A percentile compares a stretch with the other conserved stretches of the same genome.
phyloP scores from a whole-genome alignment of 2,329 filamentous ascomycete species.

The Aspergillus jensenii region DNA sequence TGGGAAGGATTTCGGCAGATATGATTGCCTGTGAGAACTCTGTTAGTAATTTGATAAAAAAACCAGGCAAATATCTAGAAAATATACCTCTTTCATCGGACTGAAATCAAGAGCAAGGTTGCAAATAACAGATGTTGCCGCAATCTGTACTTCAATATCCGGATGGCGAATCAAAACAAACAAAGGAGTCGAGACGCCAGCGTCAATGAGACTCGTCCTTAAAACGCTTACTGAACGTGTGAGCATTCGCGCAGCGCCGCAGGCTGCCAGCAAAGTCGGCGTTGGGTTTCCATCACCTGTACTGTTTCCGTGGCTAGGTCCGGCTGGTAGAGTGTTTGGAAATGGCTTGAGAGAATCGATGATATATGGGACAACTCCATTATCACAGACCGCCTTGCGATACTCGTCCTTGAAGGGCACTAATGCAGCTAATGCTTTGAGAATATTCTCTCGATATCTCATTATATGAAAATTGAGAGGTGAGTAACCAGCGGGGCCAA shows the following conservation, averaged over 20 bases:
- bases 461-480: slow-evolving; percentile 67
- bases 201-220: slow-evolving; percentile 83
- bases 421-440: slow-evolving; percentile 80
- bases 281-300: slow-evolving; percentile 72
- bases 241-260: slow-evolving; percentile 75
- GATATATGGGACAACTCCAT: slow-evolving; percentile 77
- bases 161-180: slow-evolving; percentile 72
- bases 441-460: slow-evolving; percentile 70
- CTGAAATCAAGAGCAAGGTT: slow-evolving; percentile 88
- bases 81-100: slow-evolving; percentile 75
- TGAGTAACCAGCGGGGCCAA: slow-evolving; percentile 64
- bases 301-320: slow-evolving; percentile 32
- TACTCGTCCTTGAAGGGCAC: slow-evolving; percentile 80
- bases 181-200: slow-evolving; percentile 74
- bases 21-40: slow-evolving; percentile 61
- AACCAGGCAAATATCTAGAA: not conserved
- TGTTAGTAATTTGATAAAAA: not conserved
- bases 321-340: slow-evolving; percentile 28
- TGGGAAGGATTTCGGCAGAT: slow-evolving; percentile 70
- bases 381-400: slow-evolving; percentile 76
- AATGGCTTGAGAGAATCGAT: slow-evolving; percentile 75
- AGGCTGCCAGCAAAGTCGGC: slow-evolving; percentile 79
- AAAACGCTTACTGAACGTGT: slow-evolving; percentile 82
- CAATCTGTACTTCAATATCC: slow-evolving; percentile 77
- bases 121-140: slow-evolving; percentile 78